Evolutionary conservation across 129 eudicot species (phyloP).

Genomic region (Cynara cardunculus): DNA sequence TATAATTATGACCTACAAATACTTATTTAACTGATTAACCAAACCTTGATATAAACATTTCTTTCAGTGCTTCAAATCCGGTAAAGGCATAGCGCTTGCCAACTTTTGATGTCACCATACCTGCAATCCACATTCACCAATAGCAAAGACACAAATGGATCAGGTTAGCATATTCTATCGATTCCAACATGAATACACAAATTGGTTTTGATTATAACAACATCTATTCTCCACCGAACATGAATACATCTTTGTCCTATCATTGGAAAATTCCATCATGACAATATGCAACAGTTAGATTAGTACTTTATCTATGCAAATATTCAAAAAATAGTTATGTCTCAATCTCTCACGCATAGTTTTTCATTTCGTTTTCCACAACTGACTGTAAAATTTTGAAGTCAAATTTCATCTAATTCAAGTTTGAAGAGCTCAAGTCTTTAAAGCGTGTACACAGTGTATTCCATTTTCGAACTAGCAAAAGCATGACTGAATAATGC

Average conservation of each 20-base stretch:
- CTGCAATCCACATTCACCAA: slow-evolving; percentile 37
- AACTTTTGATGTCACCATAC: slow-evolving; percentile 96
- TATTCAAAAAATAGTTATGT: not conserved
- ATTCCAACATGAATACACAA: not conserved
- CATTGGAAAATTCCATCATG: not conserved
- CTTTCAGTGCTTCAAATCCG: slow-evolving; percentile 91
- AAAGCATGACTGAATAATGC: not conserved
- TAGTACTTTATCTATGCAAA: not conserved
- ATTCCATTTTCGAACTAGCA: not conserved
- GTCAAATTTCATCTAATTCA: not conserved
- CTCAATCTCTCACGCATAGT: not conserved
- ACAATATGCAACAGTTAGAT: not conserved
- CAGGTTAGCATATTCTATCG: not conserved
- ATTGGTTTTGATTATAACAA: too few relatives aligned
- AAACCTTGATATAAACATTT: slow-evolving; percentile 75
- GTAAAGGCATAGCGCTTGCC: slow-evolving; percentile 97
- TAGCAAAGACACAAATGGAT: not conserved
- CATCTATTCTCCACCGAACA: not conserved
- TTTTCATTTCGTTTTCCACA: not conserved
- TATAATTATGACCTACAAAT: not conserved
- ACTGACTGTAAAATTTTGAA: not conserved
- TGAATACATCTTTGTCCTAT: too few relatives aligned
- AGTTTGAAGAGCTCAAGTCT: not conserved
- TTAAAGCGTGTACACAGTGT: not conserved
- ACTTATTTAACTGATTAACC: not conserved